phyloP scores from a whole-genome alignment of 345 rosid species.

The Arabis hirsuta region DNA sequence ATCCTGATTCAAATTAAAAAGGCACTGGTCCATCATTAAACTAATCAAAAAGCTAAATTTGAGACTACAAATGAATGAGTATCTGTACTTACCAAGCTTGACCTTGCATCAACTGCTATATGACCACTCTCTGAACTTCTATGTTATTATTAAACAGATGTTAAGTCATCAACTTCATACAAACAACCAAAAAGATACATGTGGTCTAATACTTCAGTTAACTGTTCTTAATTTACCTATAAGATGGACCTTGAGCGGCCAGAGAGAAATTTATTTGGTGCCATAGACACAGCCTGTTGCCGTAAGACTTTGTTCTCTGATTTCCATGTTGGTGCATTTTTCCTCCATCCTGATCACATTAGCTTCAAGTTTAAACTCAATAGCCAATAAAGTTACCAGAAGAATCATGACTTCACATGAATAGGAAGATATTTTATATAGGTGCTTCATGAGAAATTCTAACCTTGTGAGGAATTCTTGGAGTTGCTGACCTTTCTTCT shows the following conservation, averaged over 20 bases:
- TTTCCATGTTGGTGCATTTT: constrained; percentile 71
- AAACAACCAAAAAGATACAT: constrained; percentile 7
- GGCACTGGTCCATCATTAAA: neutral
- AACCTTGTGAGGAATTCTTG: constrained; percentile 82
- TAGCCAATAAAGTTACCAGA: constrained; percentile 20
- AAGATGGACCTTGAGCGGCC: constrained; percentile 89
- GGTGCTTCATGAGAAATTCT: neutral
- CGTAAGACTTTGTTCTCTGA: constrained; percentile 92
- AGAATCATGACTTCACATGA: neutral
- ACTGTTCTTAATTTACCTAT: constrained; percentile 55
- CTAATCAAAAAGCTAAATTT: neutral
- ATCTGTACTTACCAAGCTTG: constrained; percentile 53
- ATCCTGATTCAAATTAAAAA: constrained; percentile 56
- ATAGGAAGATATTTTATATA: constrained; percentile 8
- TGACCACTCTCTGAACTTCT: constrained; percentile 81
- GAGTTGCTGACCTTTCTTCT: constrained; percentile 70
- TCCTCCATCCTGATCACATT: constrained; percentile 76
- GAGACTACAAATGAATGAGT: neutral
- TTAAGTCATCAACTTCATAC: constrained; percentile 12
- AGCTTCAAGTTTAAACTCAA: constrained; percentile 20
- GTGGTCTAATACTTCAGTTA: neutral
- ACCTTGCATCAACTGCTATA: constrained; percentile 55
- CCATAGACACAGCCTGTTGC: constrained; percentile 92
- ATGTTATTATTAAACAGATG: constrained; percentile 50
- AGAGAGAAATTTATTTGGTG: constrained; percentile 89